These are phyloP conservation scores for Gryganskiella cystojenkinii DNA, from an alignment of 192 early-diverging fungal species.

Conservation along the genomic window DNA sequence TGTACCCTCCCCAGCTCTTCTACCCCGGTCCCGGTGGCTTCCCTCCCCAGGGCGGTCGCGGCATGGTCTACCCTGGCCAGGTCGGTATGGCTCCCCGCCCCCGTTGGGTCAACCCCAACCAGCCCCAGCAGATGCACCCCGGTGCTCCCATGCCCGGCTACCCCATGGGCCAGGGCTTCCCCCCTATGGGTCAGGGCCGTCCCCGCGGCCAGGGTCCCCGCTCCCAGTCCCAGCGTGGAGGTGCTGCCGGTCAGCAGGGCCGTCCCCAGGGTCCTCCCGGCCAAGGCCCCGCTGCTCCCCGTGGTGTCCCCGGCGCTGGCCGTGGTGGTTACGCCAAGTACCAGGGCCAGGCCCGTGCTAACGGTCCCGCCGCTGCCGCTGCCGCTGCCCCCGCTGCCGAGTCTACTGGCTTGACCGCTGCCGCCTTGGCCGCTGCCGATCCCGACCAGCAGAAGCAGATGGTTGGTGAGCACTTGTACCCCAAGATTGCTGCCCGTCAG, in stretches of 20 bases:
- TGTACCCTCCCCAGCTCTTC: constrained; percentile 61
- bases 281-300: constrained; percentile 52
- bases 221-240: constrained; percentile 61
- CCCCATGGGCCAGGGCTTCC: constrained; percentile 59
- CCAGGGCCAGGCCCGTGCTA: constrained; percentile 46
- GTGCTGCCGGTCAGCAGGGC: constrained; percentile 53
- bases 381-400: constrained; percentile 50
- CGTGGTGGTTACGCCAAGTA: constrained; percentile 53
- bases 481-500: constrained; percentile 78
- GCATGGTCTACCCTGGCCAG: constrained; percentile 56
- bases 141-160: constrained; percentile 53
- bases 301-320: constrained; percentile 45
- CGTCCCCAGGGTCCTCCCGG: constrained; percentile 47
- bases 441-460: constrained; percentile 95
- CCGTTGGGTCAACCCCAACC: constrained; percentile 60
- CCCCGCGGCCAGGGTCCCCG: constrained; percentile 61
- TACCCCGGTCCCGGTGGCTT: constrained; percentile 50
- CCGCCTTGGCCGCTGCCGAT: constrained; percentile 80
- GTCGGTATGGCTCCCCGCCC: constrained; percentile 55
- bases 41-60: constrained; percentile 51
- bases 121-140: constrained; percentile 60
- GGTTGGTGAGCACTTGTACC: constrained; percentile 96
- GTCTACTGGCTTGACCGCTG: constrained; percentile 70
- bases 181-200: constrained; percentile 67
- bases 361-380: constrained; percentile 49